phyloP scores from a whole-genome alignment of 1,139 yeast species.

The Debaryomyces sp. region DNA sequence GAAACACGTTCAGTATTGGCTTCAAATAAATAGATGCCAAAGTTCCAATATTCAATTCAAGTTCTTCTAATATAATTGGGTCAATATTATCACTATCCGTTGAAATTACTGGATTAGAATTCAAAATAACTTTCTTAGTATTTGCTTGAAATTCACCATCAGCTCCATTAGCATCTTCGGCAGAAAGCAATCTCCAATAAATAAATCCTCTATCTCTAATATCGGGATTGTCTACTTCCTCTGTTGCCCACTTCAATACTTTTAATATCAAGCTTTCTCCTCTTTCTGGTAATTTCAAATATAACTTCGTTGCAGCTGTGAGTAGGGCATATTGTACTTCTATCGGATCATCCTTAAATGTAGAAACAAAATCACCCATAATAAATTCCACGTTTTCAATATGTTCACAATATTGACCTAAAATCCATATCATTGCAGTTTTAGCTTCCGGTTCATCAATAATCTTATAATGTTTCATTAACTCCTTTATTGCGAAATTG shows the following conservation, averaged over 20 bases:
- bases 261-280: slow-evolving; percentile 63
- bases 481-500: slow-evolving; percentile 39
- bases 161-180: slow-evolving; percentile 32
- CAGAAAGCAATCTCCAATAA: slow-evolving; percentile 79
- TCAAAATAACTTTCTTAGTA: slow-evolving; percentile 60
- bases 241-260: slow-evolving; percentile 72
- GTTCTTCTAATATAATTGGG: slow-evolving; percentile 71
- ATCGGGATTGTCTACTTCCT: slow-evolving; percentile 76
- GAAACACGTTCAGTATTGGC: slow-evolving; percentile 78
- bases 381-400: slow-evolving; percentile 52
- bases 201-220: slow-evolving; percentile 82
- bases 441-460: slow-evolving; percentile 81
- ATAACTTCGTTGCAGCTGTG: slow-evolving; percentile 75
- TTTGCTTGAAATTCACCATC: slow-evolving; percentile 38
- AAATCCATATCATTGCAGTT: slow-evolving; percentile 79
- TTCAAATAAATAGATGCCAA: slow-evolving; percentile 83
- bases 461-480: slow-evolving; percentile 47
- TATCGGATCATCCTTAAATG: slow-evolving; percentile 61
- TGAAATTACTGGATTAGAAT: slow-evolving; percentile 63
- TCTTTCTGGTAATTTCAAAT: slow-evolving; percentile 55
- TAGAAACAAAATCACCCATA: slow-evolving; percentile 46
- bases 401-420: slow-evolving; percentile 68
- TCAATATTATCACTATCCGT: slow-evolving; percentile 74
- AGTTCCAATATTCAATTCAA: slow-evolving; percentile 80
- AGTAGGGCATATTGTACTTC: slow-evolving; percentile 77